Evolutionary conservation across 805 yeast species (phyloP), one percentile per base, ranked within the genome.

Genomic region (Yamadazyma olivae): DNA sequence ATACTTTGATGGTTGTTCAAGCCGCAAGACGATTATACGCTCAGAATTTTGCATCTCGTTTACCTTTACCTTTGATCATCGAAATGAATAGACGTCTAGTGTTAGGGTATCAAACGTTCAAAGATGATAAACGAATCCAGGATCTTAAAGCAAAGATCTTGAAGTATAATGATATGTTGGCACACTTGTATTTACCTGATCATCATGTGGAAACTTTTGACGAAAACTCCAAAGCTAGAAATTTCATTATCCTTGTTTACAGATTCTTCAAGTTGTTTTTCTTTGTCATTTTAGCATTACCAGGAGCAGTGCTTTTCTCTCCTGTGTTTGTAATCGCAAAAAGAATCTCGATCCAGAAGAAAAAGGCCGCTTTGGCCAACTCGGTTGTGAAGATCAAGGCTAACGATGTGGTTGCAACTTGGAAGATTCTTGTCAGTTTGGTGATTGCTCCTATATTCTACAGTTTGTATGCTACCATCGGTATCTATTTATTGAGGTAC

Each of bases 381-480:
- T 89, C 97, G 0, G 74, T 89, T 0, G 99, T 93, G 16, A 93
- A 93, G 57, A 81, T 93, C 41, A 80, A 81, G 53, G 99, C 95
- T 13, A 83, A 80, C 39, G 99, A 93, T 59, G 97, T 93, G 17
- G 76, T 93, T 41, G 98, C 98, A 2, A 90, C 98, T 1, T 93
- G 99, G 99, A 93, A 93, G 60, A 82, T 93, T 31, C 68, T 93
- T 44, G 88, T 91, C 26, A 80, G 90, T 22, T 75, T 93, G 75
- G 95, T 91, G 4, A 64, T 87, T 36, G 95, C 97, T 0, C 99
- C 99, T 2, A 57, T 87, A 27, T 65, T 93, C 19, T 93, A 91
- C 66, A 77, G 80, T 24, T 67, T 84, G 39, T 93, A 93, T 61
- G 88, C 97, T 0, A 56, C 75, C 3, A 44, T 84, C 12, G 43